phyloP scores from a whole-genome alignment of 2,329 filamentous ascomycete genomes.

The Xylariaceae sp. region DNA sequence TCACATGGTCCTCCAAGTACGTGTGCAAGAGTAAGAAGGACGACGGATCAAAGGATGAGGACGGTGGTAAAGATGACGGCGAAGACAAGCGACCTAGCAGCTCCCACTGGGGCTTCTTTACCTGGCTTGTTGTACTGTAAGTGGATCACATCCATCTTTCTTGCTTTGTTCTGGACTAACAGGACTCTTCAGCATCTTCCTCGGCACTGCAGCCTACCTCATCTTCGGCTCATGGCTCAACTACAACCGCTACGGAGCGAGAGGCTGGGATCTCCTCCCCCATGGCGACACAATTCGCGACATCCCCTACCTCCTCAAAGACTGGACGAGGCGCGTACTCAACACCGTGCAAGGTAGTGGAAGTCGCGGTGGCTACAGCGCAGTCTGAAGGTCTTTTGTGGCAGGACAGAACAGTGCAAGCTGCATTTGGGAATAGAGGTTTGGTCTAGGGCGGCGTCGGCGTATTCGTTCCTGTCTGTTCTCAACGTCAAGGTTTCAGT shows the following conservation, averaged over 20 bases:
- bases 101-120: slow-evolving; percentile 87
- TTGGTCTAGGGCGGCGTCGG: no score
- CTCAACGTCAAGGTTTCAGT: no score
- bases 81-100: slow-evolving; percentile 41
- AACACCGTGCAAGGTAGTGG: slow-evolving; percentile 82
- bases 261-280: slow-evolving; percentile 91
- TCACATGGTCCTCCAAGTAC: slow-evolving; percentile 85
- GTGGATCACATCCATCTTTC: slow-evolving; percentile 31
- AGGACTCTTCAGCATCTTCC: slow-evolving; percentile 64
- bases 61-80: slow-evolving; percentile 29
- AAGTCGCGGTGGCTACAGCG: slow-evolving; percentile 87
- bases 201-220: slow-evolving; percentile 81
- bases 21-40: slow-evolving; percentile 62
- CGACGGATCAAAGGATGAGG: slow-evolving; percentile 38
- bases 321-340: slow-evolving; percentile 75
- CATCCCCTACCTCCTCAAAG: slow-evolving; percentile 85
- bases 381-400: slow-evolving; percentile 54
- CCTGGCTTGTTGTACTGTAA: slow-evolving; percentile 93
- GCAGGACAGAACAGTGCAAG: no score
- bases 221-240: slow-evolving; percentile 99
- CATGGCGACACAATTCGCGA: slow-evolving; percentile 91
- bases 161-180: slow-evolving; percentile 9
- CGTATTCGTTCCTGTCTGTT: no score
- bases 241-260: slow-evolving; percentile 92
- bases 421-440: no score